Evolutionary conservation across 2,329 filamentous ascomycete species (phyloP), one percentile per base, ranked within the genome.

Genomic region (Penicillium sp.): DNA sequence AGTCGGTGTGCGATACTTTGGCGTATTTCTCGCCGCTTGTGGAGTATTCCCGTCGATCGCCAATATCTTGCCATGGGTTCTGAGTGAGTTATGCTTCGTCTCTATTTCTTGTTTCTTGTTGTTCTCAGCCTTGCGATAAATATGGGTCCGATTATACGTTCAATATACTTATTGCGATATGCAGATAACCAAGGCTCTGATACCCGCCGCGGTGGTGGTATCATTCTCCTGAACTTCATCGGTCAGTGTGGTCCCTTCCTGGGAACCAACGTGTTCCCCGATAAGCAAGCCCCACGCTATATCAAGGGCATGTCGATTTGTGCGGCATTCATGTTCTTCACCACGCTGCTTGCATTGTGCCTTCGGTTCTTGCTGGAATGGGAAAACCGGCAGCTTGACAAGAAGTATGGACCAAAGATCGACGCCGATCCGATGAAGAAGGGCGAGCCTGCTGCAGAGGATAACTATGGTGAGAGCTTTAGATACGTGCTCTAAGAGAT

Each of bases 31-130:
- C 14, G 85, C 86, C 5, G 84, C 86, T 0, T 81, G 80, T 1
- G 87, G 87, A 11, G 84, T 92, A 26, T 88, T 92, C 49, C 86
- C 88, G 0, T 85, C 84, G 68, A 87, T 92, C 37, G 85, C 86
- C 3, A 90, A 91, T 64, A 88, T 89, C 8, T 83, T 92, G 38
- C 88, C 89, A 0, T 90, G 89, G 73, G 88, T 89, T 1, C 74
- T 89, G 2, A 84, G 78, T 79, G 71, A 62, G 75, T 71, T 54
- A 22, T 1, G 13, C 3, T n/a, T 37, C 51, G 22, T 40, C 7
- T n/a, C 22, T 19, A 7, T 28, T 48, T 48, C 30, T 53, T 33
- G 3, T 30, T 48, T 33, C 8, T 33, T 10, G n/a, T 48, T 16
- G 19, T 6, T 11, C 16, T 7, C 11, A 25, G 2, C 1, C 26